phyloP scores from a whole-genome alignment of 192 early-diverging fungal genomes.

The Coemansia sp. region DNA sequence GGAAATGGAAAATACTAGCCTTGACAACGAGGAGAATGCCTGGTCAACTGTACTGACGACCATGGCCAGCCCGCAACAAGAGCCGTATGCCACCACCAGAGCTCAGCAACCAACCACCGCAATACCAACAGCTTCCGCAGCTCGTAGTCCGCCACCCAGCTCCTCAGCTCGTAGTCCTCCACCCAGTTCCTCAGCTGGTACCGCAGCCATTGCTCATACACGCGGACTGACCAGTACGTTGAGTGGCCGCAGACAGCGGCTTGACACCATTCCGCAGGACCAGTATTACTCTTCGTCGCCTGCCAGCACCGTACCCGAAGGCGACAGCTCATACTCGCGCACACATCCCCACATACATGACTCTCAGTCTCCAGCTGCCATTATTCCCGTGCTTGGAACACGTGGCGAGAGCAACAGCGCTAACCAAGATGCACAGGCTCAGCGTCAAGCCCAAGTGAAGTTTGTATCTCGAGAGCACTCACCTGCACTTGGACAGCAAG shows the following conservation, averaged over 20 bases:
- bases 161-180: neutral
- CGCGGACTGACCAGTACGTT: constrained; percentile 47
- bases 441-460: neutral
- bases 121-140: constrained; percentile 1
- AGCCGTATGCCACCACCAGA: neutral
- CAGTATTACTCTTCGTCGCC: constrained; percentile 7
- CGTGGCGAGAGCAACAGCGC: constrained; percentile 9
- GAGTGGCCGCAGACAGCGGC: constrained; percentile 39
- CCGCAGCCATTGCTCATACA: constrained; percentile 15
- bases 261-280: constrained; percentile 18
- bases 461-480: neutral
- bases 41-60: constrained; percentile 39
- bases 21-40: constrained; percentile 30
- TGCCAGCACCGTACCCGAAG: constrained; percentile 20
- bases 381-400: constrained; percentile 8
- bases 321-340: constrained; percentile 8
- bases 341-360: constrained; percentile 17
- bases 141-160: neutral
- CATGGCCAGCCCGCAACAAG: neutral
- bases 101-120: neutral
- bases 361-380: constrained; percentile 16
- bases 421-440: neutral
- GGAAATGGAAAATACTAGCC: constrained; percentile 10
- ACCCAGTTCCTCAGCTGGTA: neutral
- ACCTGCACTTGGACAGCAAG: neutral